Conservation (phyloP, 345 rosid genomes). For the Xanthoceras sorbifolium region DNA sequence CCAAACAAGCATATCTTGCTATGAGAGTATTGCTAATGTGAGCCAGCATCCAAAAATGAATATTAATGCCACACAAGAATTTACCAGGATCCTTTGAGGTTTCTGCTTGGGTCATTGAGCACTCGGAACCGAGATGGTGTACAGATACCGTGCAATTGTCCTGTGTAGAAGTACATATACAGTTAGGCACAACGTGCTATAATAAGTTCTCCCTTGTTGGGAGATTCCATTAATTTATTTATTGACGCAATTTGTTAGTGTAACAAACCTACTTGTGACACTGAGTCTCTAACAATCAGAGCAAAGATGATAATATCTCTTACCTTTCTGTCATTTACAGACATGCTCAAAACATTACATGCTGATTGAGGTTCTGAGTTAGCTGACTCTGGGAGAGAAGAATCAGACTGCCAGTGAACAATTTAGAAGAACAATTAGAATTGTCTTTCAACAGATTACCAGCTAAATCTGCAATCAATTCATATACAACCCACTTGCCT, state of each 20-base stretch:
- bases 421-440: neutral
- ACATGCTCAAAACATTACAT: conserved; percentile 30
- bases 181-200: neutral
- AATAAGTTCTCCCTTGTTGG: neutral
- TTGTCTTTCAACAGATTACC: neutral
- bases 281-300: neutral
- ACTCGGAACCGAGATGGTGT: conserved; percentile 49
- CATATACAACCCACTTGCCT: conserved; percentile 41
- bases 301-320: conserved; percentile 11
- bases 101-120: conserved; percentile 50
- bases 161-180: conserved; percentile 23
- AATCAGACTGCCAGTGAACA: conserved; percentile 23
- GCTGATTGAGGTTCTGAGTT: conserved; percentile 39
- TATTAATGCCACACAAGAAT: neutral
- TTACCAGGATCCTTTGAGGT: conserved; percentile 30
- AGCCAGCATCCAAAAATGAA: conserved; percentile 14
- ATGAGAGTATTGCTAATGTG: neutral
- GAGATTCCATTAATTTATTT: neutral
- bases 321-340: conserved; percentile 36
- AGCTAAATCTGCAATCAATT: conserved; percentile 9
- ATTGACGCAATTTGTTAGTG: neutral
- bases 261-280: neutral
- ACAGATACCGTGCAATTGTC: conserved; percentile 28
- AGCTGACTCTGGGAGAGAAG: conserved; percentile 33
- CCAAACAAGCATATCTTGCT: neutral